These are phyloP conservation scores for Vanrija sp. DNA, from an alignment of 1,284 basidiomycete species.

Conservation along the genomic window DNA sequence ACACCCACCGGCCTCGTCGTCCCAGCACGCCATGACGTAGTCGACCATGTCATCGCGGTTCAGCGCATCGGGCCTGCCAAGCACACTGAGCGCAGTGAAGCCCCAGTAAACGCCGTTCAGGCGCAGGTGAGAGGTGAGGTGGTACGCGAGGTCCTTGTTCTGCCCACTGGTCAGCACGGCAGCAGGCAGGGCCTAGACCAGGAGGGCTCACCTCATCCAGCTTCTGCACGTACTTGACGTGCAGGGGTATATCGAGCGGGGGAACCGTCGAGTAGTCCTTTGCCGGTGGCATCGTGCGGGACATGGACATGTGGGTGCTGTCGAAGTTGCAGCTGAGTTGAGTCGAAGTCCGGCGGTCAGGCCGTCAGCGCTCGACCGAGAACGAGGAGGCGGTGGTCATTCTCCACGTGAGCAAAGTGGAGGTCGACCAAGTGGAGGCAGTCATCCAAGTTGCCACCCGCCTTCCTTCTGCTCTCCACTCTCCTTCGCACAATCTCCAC, in stretches of 20 bases:
- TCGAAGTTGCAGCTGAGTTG: too few species aligned
- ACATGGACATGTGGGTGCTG: not conserved
- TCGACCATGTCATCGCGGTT: conserved; percentile 76
- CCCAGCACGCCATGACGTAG: conserved; percentile 93
- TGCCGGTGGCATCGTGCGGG: not conserved
- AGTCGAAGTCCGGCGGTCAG: too few species aligned
- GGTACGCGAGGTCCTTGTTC: conserved; percentile 84
- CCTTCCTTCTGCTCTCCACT: not conserved
- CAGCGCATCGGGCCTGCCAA: conserved; percentile 73
- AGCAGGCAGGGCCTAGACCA: not conserved
- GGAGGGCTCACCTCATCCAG: conserved; percentile 60
- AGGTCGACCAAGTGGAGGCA: conserved; percentile 4
- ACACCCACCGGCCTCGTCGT: conserved; percentile 71
- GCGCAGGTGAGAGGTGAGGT: conserved; percentile 88
- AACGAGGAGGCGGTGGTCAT: too few species aligned
- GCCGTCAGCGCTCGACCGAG: not conserved
- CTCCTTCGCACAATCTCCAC: not conserved
- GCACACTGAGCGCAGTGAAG: conserved; percentile 75
- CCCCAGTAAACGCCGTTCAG: conserved; percentile 98
- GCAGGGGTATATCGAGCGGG: conserved; percentile 52
- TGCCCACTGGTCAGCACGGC: conserved; percentile 38
- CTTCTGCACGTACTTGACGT: conserved; percentile 69
- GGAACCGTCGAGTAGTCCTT: not conserved
- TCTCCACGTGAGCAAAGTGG: not conserved
- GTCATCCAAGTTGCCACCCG: conserved; percentile 2